phyloP scores from a whole-genome alignment of 345 rosid genomes.

The Heritiera fomes region DNA sequence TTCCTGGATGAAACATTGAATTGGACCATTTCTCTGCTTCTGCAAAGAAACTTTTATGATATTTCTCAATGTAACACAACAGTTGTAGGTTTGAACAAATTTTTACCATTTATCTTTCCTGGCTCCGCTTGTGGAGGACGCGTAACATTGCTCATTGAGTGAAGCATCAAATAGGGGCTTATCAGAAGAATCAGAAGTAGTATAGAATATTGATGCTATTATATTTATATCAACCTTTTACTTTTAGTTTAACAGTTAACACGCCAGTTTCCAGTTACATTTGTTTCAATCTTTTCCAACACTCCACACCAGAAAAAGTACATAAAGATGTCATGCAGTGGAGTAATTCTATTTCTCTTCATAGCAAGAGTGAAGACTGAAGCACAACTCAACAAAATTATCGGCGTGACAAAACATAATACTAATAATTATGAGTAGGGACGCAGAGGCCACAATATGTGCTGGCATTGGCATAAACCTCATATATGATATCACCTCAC shows the following conservation, averaged over 20 bases:
- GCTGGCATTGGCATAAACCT: neutral
- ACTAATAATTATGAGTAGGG: neutral
- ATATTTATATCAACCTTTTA: neutral
- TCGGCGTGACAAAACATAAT: neutral
- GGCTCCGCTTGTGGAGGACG: too few species aligned
- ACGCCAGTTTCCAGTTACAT: too few species aligned
- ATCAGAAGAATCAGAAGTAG: neutral
- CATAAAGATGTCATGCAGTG: neutral
- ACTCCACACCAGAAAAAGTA: neutral
- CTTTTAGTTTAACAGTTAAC: too few species aligned
- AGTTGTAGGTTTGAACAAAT: too few species aligned
- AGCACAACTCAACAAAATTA: neutral
- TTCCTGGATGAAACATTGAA: neutral
- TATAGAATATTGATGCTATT: neutral
- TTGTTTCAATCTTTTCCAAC: neutral
- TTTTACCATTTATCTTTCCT: too few species aligned
- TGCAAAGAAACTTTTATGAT: neutral
- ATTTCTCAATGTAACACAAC: too few species aligned
- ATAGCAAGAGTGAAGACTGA: neutral
- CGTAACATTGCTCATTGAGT: neutral
- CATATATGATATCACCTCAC: neutral
- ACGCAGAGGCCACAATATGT: conserved; percentile 8
- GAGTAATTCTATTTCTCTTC: neutral
- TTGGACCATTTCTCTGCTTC: neutral
- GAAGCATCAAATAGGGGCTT: neutral